Percentiles rank a stretch among this genome's conserved stretches.
phyloP scores from a whole-genome alignment of 1,284 basidiomycete species.

The Flammula alnicola region DNA sequence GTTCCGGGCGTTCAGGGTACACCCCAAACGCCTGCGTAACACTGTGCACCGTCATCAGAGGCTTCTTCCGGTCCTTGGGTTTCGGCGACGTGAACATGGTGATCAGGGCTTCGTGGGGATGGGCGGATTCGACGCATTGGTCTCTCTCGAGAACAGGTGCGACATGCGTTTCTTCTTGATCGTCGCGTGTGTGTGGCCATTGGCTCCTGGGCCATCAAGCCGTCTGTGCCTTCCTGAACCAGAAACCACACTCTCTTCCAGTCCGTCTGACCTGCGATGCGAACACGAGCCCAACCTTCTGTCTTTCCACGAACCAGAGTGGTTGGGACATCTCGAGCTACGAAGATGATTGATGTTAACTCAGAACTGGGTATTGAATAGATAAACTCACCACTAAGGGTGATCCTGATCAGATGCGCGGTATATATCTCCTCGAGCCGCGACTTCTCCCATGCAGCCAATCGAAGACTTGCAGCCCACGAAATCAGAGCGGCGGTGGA shows the following conservation, averaged over 20 bases:
- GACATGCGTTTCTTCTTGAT: constrained; percentile 71
- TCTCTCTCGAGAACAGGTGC: constrained; percentile 58
- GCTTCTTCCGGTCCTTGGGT: constrained; percentile 71
- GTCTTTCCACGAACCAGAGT: constrained; percentile 76
- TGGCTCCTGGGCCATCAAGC: constrained; percentile 13
- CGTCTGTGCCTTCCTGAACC: constrained; percentile 53
- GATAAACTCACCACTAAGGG: constrained; percentile 44
- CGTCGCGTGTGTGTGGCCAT: constrained; percentile 13
- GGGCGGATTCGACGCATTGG: constrained; percentile 24
- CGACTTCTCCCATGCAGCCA: constrained; percentile 95
- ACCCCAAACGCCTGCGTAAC: constrained; percentile 84
- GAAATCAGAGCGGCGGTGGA: constrained; percentile 71
- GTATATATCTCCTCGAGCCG: constrained; percentile 98
- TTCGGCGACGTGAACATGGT: constrained; percentile 65
- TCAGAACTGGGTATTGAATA: constrained; percentile 4
- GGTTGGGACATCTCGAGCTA: constrained; percentile 69
- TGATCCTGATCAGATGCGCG: constrained; percentile 87
- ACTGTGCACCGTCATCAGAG: constrained; percentile 46
- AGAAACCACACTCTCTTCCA: constrained; percentile 96
- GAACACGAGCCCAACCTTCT: constrained; percentile 93
- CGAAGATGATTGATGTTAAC: constrained; percentile 11
- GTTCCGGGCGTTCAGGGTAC: constrained; percentile 92
- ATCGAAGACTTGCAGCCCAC: constrained; percentile 92
- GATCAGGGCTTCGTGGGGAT: constrained; percentile 52
- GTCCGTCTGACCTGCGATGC: constrained; percentile 93